phyloP scores from a whole-genome alignment of 345 rosid genomes.

The rapeseed (Brassica napus) region Da-Ae NC_063442.1:29015501-29016000 shows the following conservation, averaged over 20 bases:
- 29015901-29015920: too few relatives aligned
- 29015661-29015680: not conserved
- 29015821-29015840: not conserved
- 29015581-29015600: conserved; percentile 5
- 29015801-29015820: not conserved
- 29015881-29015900: too few relatives aligned
- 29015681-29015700: not conserved
- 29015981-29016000: too few relatives aligned
- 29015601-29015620: conserved; percentile 7
- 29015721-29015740: conserved; percentile 3
- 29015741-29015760: not conserved
- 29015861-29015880: too few relatives aligned
- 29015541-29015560: conserved; percentile 64
- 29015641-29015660: conserved; percentile 16
- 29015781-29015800: not conserved
- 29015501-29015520: conserved; percentile 34
- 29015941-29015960: too few relatives aligned
- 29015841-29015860: not conserved
- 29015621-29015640: not conserved
- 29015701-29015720: conserved; percentile 9
- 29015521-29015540: conserved; percentile 94
- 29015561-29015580: conserved; percentile 24
- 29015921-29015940: too few relatives aligned
- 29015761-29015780: not conserved
- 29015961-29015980: too few relatives aligned